phyloP scores from a whole-genome alignment of 768 basidiomycete genomes.

The Naganishia kalamii region DNA sequence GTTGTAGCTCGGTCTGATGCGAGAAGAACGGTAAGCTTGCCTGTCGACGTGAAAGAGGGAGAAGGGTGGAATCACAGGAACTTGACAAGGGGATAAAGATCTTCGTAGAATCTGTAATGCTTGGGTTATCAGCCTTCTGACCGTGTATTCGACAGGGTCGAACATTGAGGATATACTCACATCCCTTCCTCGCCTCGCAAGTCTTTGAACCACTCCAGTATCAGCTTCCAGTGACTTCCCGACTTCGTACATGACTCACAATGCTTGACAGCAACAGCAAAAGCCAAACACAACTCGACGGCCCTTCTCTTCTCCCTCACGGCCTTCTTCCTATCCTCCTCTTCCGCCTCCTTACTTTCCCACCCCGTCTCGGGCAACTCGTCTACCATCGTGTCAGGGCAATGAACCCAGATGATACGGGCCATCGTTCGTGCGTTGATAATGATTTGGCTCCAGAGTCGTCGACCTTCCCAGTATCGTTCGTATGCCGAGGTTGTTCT shows the following conservation, averaged over 20 bases:
- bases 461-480: constrained; percentile 33
- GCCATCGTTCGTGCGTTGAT: constrained; percentile 36
- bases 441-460: constrained; percentile 43
- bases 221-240: background rate
- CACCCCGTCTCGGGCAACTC: background rate
- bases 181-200: constrained; percentile 44
- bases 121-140: background rate
- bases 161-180: constrained; percentile 24
- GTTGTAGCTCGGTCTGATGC: constrained; percentile 32
- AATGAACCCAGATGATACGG: constrained; percentile 43
- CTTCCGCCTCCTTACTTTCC: constrained; percentile 1
- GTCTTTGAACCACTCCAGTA: constrained; percentile 9
- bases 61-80: no score
- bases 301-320: constrained; percentile 16
- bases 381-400: constrained; percentile 20
- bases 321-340: constrained; percentile 13
- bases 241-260: constrained; percentile 18
- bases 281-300: constrained; percentile 34
- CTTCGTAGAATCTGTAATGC: constrained; percentile 38
- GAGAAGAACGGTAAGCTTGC: no score
- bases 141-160: background rate
- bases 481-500: constrained; percentile 13
- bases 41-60: no score
- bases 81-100: constrained; percentile 41
- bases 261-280: constrained; percentile 44